Evolutionary conservation across 108 stramenopile species (phyloP).

Genomic region (Licmophora abbreviata): DNA sequence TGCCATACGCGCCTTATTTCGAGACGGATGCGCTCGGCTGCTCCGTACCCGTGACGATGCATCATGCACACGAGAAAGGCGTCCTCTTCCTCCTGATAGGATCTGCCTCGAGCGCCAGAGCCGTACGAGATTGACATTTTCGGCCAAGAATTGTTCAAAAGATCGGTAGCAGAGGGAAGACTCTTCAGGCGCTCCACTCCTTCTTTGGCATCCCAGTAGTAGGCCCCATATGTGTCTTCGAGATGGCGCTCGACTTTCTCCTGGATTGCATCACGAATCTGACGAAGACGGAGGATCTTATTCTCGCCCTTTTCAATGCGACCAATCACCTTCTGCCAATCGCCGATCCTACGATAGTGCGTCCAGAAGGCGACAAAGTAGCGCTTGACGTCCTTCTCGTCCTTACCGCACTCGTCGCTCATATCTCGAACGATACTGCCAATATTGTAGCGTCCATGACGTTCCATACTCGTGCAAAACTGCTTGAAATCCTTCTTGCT

Average conservation of each 20-base stretch:
- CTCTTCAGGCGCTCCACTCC: conserved; percentile 20
- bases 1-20: conserved; percentile 92
- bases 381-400: conserved; percentile 67
- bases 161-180: conserved; percentile 48
- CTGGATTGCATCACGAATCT: conserved; percentile 91
- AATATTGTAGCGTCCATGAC: conserved; percentile 86
- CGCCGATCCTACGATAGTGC: conserved; percentile 77
- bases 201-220: conserved; percentile 34
- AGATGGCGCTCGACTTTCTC: conserved; percentile 92
- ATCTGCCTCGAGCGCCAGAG: conserved; percentile 34
- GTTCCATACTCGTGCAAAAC: conserved; percentile 82
- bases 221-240: conserved; percentile 74
- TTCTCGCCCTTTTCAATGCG: conserved; percentile 86
- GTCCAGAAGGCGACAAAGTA: conserved; percentile 89
- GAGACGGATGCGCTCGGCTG: conserved; percentile 86
- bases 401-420: conserved; percentile 79
- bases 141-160: conserved; percentile 80
- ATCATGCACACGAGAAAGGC: conserved; percentile 92
- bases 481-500: conserved; percentile 81
- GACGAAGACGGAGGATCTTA: conserved; percentile 75
- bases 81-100: conserved; percentile 94
- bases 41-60: conserved; percentile 93
- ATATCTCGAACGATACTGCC: conserved; percentile 72
- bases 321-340: conserved; percentile 83
- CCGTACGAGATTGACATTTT: conserved; percentile 80